Base-by-base conservation (phyloP, 2,329 filamentous ascomycete genomes). In the Massarina eburnea region DNA sequence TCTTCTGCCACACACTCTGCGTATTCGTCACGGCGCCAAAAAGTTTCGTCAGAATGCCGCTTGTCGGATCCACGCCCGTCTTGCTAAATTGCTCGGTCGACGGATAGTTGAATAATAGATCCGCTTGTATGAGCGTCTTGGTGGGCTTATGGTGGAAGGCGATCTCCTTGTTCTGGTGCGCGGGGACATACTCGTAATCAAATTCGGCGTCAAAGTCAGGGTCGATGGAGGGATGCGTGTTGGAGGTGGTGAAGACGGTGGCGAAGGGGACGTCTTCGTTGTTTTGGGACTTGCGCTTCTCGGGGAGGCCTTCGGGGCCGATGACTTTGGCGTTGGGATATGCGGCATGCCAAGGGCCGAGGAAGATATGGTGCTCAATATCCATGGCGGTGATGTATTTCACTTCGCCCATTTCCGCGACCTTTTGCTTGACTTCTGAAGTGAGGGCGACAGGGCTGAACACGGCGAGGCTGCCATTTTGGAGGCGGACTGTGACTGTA, bases 361-460 rank as follows among this genome's bases (percentile, higher is more conserved):
- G 69, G 76, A 94, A 95, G 67, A 99, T 89, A 79, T 99, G 94
- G 72, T 99, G 94, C 75, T 99, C 91, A 41, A 89, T 79, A 69
- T 99, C 94, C 1, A 87, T 83, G 1, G 94, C 92, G 20, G 92
- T 78, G 55, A 99, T 85, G 77, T 97, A 97, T 56, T 80, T 81
- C 41, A 96, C 82, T 33, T 83, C 79, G 39, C 85, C 84, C 44
- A 78, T 49, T 21, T 75, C 68, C n/a, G 83, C 76, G 17, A 82
- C 71, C 43, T 78, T 73, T 41, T 88, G 75, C 67, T 86, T 83
- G 30, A 91, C 84, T 46, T 86, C 83, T 3, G 85, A 80, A 3
- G 91, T 97, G 45, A 96, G 80, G 12, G 86, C 88, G 17, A 94
- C 88, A 15, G 94, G 94, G 1, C 91, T 96, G 80, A 96, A 96